Evolutionary conservation across 768 basidiomycete genomes (phyloP), one percentile per base, ranked within the genome.

Genomic region (Mrakia frigida): DNA sequence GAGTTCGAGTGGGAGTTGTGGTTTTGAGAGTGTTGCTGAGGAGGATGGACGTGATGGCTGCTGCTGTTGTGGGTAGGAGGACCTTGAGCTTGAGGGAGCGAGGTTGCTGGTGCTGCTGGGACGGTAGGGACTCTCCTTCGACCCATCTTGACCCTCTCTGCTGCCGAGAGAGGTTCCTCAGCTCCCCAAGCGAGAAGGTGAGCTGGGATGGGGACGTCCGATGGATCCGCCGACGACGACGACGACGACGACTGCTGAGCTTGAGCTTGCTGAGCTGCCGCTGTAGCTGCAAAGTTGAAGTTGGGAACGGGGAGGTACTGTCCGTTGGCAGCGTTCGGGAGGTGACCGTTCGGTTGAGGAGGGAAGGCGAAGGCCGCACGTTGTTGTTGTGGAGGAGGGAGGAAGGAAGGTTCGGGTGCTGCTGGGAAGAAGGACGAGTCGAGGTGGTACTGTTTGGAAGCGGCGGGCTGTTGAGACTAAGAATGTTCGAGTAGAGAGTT

Each of bases 121-220:
- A n/a, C 65, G 37, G 37, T 39, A 14, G 65, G 65, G 13, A 43
- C 65, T 56, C 37, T 61, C 61, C 52, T 60, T 46, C 72, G 72
- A 60, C 50, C 70, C 16, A 72, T 41, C 73, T 74, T 74, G 61
- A 74, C 73, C 43, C 72, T 37, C 72, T 73, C 72, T 11, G 72
- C 72, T 11, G 72, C 61, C 25, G 72, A 61, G 39, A 73, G 41
- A 37, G 72, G 59, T 41, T 73, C 72, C 53, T 73, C 72, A 6
- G 56, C 56, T 56, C 56, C 56, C 72, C 72, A 73, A 41, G 60
- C 31, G 72, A 73, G 72, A 25, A 73, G 72, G 28, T 73, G 37
- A 14, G 59, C 59, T 6, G 72, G 60, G 60, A 73, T 63, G 25
- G 59, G 59, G 37, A 31, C 7, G n/a, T 73, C 25, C 16, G 28